These are phyloP conservation scores for Nidula niveotomentosa DNA, from an alignment of 1,284 basidiomycete genomes.

Conservation along the genomic window DNA sequence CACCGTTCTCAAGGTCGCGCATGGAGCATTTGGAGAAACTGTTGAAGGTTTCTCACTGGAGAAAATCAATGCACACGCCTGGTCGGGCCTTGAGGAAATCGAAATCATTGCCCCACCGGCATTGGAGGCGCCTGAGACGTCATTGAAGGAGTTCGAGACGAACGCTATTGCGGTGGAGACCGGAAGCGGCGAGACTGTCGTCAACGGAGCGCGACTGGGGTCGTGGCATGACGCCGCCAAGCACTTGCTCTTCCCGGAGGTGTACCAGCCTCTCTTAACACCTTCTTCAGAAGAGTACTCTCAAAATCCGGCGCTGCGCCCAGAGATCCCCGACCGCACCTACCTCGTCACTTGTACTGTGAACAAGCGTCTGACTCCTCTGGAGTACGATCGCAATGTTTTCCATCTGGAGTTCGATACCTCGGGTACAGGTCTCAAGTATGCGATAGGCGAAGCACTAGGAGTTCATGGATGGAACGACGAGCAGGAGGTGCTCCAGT, in stretches of 20 bases:
- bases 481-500: slow-evolving; percentile 82
- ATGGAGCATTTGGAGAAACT: slow-evolving; percentile 35
- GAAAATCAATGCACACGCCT: slow-evolving; percentile 50
- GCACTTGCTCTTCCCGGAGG: slow-evolving; percentile 85
- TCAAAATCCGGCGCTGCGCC: slow-evolving; percentile 73
- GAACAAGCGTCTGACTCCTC: slow-evolving; percentile 92
- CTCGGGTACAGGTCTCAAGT: slow-evolving; percentile 89
- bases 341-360: slow-evolving; percentile 94
- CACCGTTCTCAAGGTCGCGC: slow-evolving; percentile 51
- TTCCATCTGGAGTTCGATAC: slow-evolving; percentile 99
- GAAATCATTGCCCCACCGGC: slow-evolving; percentile 29
- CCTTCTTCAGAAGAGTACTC: slow-evolving; percentile 42
- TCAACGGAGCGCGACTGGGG: slow-evolving; percentile 60
- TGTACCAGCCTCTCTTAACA: slow-evolving; percentile 56
- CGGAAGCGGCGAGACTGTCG: slow-evolving; percentile 50
- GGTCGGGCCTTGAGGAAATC: slow-evolving; percentile 58
- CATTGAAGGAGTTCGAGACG: slow-evolving; percentile 62
- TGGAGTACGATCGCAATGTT: slow-evolving; percentile 97
- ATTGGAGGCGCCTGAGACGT: slow-evolving; percentile 16
- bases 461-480: slow-evolving; percentile 99
- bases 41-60: slow-evolving; percentile 43
- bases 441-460: slow-evolving; percentile 95
- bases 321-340: slow-evolving; percentile 88
- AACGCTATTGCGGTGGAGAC: slow-evolving; percentile 70
- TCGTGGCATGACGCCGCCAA: slow-evolving; percentile 90